These are phyloP conservation scores for Grosmannia huntii DNA, from an alignment of 2,329 filamentous ascomycete species.

Conservation along the genomic window DNA sequence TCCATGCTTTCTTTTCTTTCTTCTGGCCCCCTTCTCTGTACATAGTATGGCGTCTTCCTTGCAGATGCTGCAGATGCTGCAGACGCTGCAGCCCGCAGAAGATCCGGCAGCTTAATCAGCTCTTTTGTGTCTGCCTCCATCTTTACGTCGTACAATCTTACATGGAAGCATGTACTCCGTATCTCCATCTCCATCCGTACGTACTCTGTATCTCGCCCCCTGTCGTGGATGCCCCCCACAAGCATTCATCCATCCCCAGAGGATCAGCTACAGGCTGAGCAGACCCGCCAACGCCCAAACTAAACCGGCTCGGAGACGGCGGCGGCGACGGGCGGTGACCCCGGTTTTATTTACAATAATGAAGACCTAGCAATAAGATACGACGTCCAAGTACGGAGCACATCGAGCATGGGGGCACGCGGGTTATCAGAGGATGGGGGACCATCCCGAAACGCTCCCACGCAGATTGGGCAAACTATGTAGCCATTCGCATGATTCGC, in stretches of 20 bases:
- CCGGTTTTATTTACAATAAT: background rate
- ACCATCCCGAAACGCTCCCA: background rate
- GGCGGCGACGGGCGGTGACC: background rate
- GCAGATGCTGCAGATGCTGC: too few relatives aligned
- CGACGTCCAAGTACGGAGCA: too few relatives aligned
- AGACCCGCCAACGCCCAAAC: background rate
- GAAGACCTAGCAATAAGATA: too few relatives aligned
- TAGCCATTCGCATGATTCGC: background rate
- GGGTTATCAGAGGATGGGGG: background rate
- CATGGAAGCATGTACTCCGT: too few relatives aligned
- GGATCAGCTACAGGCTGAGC: background rate
- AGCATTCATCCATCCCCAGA: background rate
- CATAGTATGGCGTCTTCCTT: too few relatives aligned
- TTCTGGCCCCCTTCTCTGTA: too few relatives aligned
- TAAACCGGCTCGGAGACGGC: background rate
- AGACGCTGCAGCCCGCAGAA: too few relatives aligned
- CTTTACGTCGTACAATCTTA: too few relatives aligned
- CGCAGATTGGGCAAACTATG: background rate
- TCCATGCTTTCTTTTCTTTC: background rate
- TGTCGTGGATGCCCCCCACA: background rate
- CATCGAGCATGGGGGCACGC: background rate
- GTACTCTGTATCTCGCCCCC: background rate
- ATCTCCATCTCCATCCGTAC: too few relatives aligned
- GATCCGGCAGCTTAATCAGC: too few relatives aligned
- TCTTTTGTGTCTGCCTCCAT: too few relatives aligned